Percentiles rank a stretch among this genome's conserved stretches.
Conservation (phyloP, 345 rosid species). For the Clarkia xantiana region DNA sequence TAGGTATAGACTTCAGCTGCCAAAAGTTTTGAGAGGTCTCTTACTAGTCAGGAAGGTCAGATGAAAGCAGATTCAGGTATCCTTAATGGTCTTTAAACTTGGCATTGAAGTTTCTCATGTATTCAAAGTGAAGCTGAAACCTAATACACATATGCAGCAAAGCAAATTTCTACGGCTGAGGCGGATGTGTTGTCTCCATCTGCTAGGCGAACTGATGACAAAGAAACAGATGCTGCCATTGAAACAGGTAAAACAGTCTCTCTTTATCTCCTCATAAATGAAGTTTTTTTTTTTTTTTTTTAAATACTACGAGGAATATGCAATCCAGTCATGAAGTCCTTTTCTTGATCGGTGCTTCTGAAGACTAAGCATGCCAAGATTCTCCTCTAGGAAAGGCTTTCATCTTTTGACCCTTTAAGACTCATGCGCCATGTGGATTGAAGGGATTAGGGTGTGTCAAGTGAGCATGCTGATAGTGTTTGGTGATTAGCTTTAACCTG, state of each 20-base stretch:
- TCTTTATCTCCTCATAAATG: constrained; percentile 5
- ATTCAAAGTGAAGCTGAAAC: constrained; percentile 43
- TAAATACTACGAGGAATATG: neutral
- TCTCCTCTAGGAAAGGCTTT: too few species aligned
- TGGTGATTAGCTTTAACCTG: constrained; percentile 30
- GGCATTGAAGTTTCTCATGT: constrained; percentile 31
- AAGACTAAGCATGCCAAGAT: too few species aligned
- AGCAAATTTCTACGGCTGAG: constrained; percentile 44
- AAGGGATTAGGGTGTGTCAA: too few species aligned
- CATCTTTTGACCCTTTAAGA: too few species aligned
- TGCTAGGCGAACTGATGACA: constrained; percentile 16
- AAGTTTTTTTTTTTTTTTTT: neutral
- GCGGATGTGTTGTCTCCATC: constrained; percentile 23
- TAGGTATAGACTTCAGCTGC: constrained; percentile 24
- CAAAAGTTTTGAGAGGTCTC: constrained; percentile 21
- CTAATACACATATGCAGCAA: constrained; percentile 30
- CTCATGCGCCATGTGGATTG: too few species aligned
- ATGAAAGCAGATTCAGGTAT: constrained; percentile 55
- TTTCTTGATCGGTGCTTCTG: too few species aligned
- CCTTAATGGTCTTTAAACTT: constrained; percentile 65
- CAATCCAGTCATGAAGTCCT: constrained; percentile 19
- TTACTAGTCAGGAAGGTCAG: constrained; percentile 31
- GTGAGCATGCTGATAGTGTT: constrained; percentile 9
- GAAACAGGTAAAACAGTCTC: constrained; percentile 44
- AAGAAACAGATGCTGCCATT: constrained; percentile 26